Evolutionary conservation across 164 flowering plant genomes (phyloP), one percentile per base, ranked within the genome.

Genomic region (Malania oleifera): DNA sequence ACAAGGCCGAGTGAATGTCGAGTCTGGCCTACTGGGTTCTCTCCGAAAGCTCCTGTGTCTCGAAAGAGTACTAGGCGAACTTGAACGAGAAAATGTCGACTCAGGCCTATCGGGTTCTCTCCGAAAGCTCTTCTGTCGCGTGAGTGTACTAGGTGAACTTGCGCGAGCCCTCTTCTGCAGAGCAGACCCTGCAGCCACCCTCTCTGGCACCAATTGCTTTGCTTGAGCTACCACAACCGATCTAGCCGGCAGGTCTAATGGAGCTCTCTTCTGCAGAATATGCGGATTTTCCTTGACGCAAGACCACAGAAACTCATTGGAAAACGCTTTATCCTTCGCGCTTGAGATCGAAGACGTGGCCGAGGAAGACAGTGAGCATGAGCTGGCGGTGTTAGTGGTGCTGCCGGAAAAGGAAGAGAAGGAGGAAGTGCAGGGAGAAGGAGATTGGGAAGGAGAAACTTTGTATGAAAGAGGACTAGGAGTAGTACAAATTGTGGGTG

Each of bases 241-340:
- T 44, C 44, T 65, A 17, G 50, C 10, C 28, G 59, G 44, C 1
- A 46, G 22, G 0, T 29, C 46, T 9, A 41, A 17, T n/a, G 25
- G 53, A 59, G 15, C 3, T 20, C 54, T 63, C 5, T 40, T 5
- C 13, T 58, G 25, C 18, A 70, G 64, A 0, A 48, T 41, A 9
- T 84, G 90, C 1, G 86, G 88, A 62, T 84, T 80, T 26, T 86
- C 86, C 62, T 75, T 82, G 37, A 68, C 67, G 54, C 82, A 78
- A 9, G 85, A 64, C 70, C 73, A 27, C 66, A 80, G 69, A 54
- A 79, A 82, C 56, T 87, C 90, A 41, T 81, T 84, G 15, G 95
- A 80, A 61, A 82, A 85, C 1, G 83, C 69, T 10, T 76, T 47
- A 19, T 72, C 77, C 23, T 67, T 69, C 1, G 75, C 52, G 31